These are phyloP conservation scores for Fraxinus americana DNA, from an alignment of 257 asterid genomes.

Conservation along the genomic window DNA sequence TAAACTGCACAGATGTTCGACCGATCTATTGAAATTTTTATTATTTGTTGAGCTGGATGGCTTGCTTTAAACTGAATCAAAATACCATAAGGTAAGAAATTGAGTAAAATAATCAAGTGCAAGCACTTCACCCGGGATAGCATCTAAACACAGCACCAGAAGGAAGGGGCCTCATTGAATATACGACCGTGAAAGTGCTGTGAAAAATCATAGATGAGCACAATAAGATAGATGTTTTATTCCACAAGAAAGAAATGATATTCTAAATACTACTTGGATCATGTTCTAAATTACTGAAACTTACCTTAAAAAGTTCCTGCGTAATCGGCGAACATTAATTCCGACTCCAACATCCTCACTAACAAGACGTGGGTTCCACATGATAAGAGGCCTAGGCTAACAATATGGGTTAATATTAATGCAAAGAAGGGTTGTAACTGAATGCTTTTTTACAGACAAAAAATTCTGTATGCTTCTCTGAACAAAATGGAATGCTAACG, in stretches of 20 bases:
- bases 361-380: slow-evolving; percentile 98
- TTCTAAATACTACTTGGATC: not conserved
- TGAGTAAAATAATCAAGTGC: slow-evolving; percentile 4
- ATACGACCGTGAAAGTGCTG: slow-evolving; percentile 79
- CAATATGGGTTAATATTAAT: slow-evolving; percentile 36
- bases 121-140: slow-evolving; percentile 78
- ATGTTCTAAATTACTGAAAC: not conserved
- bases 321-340: slow-evolving; percentile 76
- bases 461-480: slow-evolving; percentile 8
- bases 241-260: not conserved
- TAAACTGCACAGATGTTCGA: no score
- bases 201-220: slow-evolving; percentile 19
- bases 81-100: not conserved
- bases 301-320: slow-evolving; percentile 79
- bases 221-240: slow-evolving; percentile 7
- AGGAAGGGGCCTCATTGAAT: slow-evolving; percentile 90
- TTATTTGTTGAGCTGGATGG: not conserved
- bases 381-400: slow-evolving; percentile 99
- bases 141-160: slow-evolving; percentile 92
- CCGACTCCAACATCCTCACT: slow-evolving; percentile 99
- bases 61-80: slow-evolving; percentile 6
- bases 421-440: slow-evolving; percentile 27
- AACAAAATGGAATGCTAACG: slow-evolving; percentile 8
- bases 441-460: not conserved
- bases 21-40: not conserved